Evolutionary conservation across 2,329 filamentous ascomycete genomes (phyloP).

Genomic region (Colletotrichum acutatum): DNA sequence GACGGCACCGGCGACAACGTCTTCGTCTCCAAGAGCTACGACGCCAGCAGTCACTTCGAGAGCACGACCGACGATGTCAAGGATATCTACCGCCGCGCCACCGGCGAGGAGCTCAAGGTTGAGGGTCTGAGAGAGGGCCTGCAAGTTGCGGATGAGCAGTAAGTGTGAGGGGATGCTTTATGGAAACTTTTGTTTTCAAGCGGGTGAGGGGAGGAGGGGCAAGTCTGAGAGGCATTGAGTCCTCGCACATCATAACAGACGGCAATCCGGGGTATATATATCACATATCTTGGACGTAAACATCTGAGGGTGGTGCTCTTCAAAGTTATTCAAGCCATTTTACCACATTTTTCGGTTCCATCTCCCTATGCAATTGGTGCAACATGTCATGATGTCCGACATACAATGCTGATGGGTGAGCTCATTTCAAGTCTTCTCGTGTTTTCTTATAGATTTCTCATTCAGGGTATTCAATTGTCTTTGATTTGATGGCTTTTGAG

Average conservation of each 20-base stretch:
- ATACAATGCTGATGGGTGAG: not conserved
- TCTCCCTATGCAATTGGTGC: not conserved
- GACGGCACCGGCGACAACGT: slow-evolving; percentile 88
- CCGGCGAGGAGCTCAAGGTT: slow-evolving; percentile 87
- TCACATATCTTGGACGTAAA: slow-evolving; percentile 25
- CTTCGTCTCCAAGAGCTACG: slow-evolving; percentile 99
- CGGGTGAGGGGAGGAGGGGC: not conserved
- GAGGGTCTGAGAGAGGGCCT: slow-evolving; percentile 86
- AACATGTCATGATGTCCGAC: not conserved
- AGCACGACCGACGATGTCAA: slow-evolving; percentile 90
- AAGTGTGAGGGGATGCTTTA: slow-evolving; percentile 25
- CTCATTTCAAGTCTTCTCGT: not conserved
- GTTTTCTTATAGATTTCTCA: slow-evolving; percentile 4
- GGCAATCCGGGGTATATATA: slow-evolving; percentile 29
- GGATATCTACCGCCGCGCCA: slow-evolving; percentile 88
- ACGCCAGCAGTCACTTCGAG: slow-evolving; percentile 98
- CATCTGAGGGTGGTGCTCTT: slow-evolving; percentile 27
- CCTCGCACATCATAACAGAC: slow-evolving; percentile 27
- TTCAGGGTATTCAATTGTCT: slow-evolving; percentile 30
- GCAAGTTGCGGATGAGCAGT: slow-evolving; percentile 76
- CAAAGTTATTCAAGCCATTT: slow-evolving; percentile 26
- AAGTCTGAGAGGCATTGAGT: slow-evolving; percentile 28
- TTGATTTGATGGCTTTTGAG: slow-evolving; percentile 5
- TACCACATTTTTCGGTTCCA: not conserved
- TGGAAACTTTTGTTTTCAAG: not conserved